Conservation (phyloP, 192 early-diverging fungal genomes). For the Thamnidium elegans region DNA sequence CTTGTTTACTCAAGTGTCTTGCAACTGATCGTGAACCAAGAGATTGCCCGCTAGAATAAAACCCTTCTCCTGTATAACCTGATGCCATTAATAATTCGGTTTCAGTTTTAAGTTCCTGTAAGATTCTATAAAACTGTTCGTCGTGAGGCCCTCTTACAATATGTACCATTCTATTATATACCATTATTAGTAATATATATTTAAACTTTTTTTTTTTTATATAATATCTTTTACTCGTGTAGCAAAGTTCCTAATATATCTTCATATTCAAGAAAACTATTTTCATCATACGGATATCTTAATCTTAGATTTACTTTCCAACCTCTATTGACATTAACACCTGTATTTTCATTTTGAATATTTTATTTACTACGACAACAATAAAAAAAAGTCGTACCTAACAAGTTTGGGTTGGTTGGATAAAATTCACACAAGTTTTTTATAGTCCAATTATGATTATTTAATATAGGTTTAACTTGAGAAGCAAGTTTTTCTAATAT, state of each 20-base stretch:
- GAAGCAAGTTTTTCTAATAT: slow-evolving; percentile 40
- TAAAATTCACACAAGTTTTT: slow-evolving; percentile 57
- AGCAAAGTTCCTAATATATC: slow-evolving; percentile 73
- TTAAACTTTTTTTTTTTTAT: too few relatives aligned
- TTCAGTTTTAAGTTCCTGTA: slow-evolving; percentile 59
- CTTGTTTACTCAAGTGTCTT: slow-evolving; percentile 27
- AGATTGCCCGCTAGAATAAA: slow-evolving; percentile 44
- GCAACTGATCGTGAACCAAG: slow-evolving; percentile 46
- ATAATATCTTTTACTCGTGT: slow-evolving; percentile 55
- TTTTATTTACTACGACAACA: not conserved
- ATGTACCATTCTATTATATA: slow-evolving; percentile 11
- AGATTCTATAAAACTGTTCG: slow-evolving; percentile 57
- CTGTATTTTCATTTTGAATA: slow-evolving; percentile 27
- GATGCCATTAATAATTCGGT: slow-evolving; percentile 49
- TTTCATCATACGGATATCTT: slow-evolving; percentile 50
- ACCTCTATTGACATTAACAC: slow-evolving; percentile 71
- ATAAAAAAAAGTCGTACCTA: slow-evolving; percentile 23
- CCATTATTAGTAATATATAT: slow-evolving; percentile 15
- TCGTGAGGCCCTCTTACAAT: slow-evolving; percentile 63
- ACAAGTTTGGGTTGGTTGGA: slow-evolving; percentile 43
- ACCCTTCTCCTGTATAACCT: slow-evolving; percentile 59
- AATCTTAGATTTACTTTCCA: slow-evolving; percentile 65
- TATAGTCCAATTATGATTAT: slow-evolving; percentile 58
- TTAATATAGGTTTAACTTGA: slow-evolving; percentile 73
- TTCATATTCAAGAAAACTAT: slow-evolving; percentile 55